Evolutionary conservation across 2,329 filamentous ascomycete species (phyloP), one percentile per base, ranked within the genome.

Genomic region (Arthrobotrys musiformis): DNA sequence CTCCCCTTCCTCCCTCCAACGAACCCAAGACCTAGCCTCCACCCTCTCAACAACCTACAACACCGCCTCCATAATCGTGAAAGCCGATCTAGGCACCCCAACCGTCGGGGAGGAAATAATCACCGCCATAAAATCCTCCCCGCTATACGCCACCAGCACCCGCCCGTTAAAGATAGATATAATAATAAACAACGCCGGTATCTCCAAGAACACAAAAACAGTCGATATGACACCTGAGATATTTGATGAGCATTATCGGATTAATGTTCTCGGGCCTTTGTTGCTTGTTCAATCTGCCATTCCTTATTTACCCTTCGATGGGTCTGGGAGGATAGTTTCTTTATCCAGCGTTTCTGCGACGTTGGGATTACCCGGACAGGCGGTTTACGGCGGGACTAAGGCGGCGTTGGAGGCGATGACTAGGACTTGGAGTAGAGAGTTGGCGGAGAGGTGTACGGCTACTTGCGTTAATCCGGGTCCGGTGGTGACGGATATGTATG

Each of bases 111-210:
- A 76, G 22, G 24, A 35, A 4, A 70, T 76, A 2, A 66, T 76
- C 8, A 22, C 63, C 5, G 42, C 24, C 5, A 76, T 76, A 24
- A 76, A 76, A 85, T 89, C 81, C 90, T 92, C 83, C 82, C 79
- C 42, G 70, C 86, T 7, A 82, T 86, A 70, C 85, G 87, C 28
- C 84, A 78, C 82, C 70, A 54, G 73, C 17, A 69, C 79, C 72
- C 81, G 58, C 80, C 79, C 4, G 82, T 84, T 93, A 82, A 89
- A 90, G 81, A 87, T 97, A 81, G 92, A 96, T 84, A 92, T 97
- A 78, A 85, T 97, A 64, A 86, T 97, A 85, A 96, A 97, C 87
- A 97, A 96, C 83, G 93, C 93, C 30, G 93, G 92, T n/a, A 76
- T 90, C 5, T 85, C 88, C 33, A 85, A 88, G 42, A 94, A 95